Conservation (phyloP, 345 rosid genomes). For the Punica granatum region DNA sequence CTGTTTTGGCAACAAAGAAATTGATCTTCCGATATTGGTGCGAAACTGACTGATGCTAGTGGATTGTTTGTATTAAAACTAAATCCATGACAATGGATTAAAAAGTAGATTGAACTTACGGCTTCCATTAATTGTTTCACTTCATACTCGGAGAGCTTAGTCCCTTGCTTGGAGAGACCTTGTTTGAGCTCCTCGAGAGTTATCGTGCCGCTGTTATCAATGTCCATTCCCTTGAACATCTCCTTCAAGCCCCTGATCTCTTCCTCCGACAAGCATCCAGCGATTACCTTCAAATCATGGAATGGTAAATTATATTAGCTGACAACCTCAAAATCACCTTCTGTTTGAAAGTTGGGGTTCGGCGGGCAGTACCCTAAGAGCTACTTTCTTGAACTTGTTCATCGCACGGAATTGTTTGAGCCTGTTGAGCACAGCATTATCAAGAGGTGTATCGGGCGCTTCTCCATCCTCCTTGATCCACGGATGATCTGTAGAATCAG, state of each 20-base stretch:
- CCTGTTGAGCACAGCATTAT: constrained; percentile 41
- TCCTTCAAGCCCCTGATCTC: constrained; percentile 88
- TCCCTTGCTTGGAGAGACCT: constrained; percentile 86
- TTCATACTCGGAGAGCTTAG: constrained; percentile 74
- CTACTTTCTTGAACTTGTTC: constrained; percentile 59
- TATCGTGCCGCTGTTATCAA: constrained; percentile 76
- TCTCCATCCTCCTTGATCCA: constrained; percentile 69
- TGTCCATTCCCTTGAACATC: constrained; percentile 81
- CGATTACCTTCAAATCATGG: constrained; percentile 48
- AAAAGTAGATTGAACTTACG: constrained; percentile 33
- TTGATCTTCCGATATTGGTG: not conserved
- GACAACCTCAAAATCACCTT: not conserved
- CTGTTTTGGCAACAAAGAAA: constrained; percentile 21
- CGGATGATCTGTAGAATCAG: constrained; percentile 32
- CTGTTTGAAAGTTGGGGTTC: not conserved
- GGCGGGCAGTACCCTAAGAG: constrained; percentile 34
- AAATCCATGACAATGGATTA: not conserved
- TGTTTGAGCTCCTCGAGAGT: constrained; percentile 86
- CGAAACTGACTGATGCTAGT: not conserved
- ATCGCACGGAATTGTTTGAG: constrained; percentile 54
- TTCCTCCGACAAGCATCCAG: constrained; percentile 89
- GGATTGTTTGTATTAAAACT: not conserved
- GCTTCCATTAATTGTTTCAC: constrained; percentile 88
- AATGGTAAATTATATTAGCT: not conserved
- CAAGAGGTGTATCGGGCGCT: constrained; percentile 61